Conservation (phyloP, 352 stramenopile species). For the Pythium sukuiense region DNA sequence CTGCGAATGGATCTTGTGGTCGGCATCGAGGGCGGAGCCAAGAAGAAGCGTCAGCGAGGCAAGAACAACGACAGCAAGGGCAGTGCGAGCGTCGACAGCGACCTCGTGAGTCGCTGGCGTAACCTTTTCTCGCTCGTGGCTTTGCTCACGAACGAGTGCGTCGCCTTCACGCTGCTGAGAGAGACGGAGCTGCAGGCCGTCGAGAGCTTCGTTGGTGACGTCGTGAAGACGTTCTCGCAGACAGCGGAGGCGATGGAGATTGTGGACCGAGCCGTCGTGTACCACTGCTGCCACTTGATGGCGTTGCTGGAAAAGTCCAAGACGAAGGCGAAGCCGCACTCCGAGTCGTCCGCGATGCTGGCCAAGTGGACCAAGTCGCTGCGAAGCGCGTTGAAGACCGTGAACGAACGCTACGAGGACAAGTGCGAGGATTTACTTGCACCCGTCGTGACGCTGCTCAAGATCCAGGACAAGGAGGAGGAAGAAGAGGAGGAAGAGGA, state of each 20-base stretch:
- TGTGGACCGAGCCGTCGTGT: conserved; percentile 67
- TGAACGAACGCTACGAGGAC: conserved; percentile 38
- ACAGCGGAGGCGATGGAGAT: conserved; percentile 49
- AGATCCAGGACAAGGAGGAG: background rate
- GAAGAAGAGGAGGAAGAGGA: background rate
- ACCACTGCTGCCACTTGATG: conserved; percentile 57
- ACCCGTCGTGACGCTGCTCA: conserved; percentile 27
- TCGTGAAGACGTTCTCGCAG: conserved; percentile 46
- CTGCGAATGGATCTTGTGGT: conserved; percentile 43
- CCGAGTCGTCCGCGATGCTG: conserved; percentile 32
- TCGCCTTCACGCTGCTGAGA: conserved; percentile 64
- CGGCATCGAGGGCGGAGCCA: conserved; percentile 42
- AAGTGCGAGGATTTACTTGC: conserved; percentile 56
- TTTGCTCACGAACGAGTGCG: conserved; percentile 56
- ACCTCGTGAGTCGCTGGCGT: conserved; percentile 55
- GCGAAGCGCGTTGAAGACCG: conserved; percentile 36
- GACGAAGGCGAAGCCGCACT: conserved; percentile 25
- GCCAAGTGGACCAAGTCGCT: conserved; percentile 43
- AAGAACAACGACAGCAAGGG: background rate
- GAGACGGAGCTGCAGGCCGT: conserved; percentile 24
- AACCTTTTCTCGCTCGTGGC: conserved; percentile 74
- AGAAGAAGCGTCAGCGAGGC: conserved; percentile 27
- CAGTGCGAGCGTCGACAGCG: conserved; percentile 1
- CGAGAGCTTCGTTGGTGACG: conserved; percentile 39
- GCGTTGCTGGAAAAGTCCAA: conserved; percentile 46